Percentiles rank a stretch among this genome's conserved stretches.
These are phyloP conservation scores for Globisporangium cederbergense DNA, from an alignment of 352 stramenopile genomes.

Conservation along the genomic window DNA sequence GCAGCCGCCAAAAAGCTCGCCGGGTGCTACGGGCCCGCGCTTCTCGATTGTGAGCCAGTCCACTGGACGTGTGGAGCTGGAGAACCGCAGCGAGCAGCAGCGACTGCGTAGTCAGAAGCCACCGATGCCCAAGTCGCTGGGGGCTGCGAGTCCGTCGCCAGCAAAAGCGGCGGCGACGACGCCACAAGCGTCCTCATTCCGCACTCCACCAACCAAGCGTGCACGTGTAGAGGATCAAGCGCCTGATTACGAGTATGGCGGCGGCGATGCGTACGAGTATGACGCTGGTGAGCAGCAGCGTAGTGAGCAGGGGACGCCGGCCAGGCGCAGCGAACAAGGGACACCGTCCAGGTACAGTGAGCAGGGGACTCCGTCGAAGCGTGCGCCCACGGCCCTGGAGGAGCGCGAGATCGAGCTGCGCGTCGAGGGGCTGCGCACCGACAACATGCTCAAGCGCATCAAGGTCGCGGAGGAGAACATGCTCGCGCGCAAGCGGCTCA, in stretches of 20 bases:
- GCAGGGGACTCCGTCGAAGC: background rate
- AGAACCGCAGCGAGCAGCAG: slow-evolving; percentile 12
- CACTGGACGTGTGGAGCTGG: slow-evolving; percentile 16
- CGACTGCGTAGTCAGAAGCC: background rate
- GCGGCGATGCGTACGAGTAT: background rate
- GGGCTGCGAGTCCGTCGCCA: background rate
- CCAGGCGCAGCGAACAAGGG: background rate
- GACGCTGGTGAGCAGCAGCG: background rate
- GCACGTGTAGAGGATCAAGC: background rate
- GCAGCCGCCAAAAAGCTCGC: background rate
- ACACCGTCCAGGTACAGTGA: background rate
- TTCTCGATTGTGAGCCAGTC: slow-evolving; percentile 16
- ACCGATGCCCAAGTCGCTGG: background rate
- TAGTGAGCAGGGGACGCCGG: background rate
- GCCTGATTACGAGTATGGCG: background rate
- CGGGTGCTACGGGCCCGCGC: slow-evolving; percentile 1
- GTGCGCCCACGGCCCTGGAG: background rate
- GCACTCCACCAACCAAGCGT: background rate
- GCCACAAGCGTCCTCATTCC: background rate
- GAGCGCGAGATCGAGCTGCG: slow-evolving; percentile 11
- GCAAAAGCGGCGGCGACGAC: background rate
- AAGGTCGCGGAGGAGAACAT: slow-evolving; percentile 19
- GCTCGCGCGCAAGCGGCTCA: slow-evolving; percentile 38
- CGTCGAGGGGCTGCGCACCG: slow-evolving; percentile 13
- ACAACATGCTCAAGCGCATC: slow-evolving; percentile 20